A percentile compares a stretch with the other conserved stretches of the same genome.
phyloP scores from a whole-genome alignment of 208 protist species.

The Leishmania guyanensis region DNA sequence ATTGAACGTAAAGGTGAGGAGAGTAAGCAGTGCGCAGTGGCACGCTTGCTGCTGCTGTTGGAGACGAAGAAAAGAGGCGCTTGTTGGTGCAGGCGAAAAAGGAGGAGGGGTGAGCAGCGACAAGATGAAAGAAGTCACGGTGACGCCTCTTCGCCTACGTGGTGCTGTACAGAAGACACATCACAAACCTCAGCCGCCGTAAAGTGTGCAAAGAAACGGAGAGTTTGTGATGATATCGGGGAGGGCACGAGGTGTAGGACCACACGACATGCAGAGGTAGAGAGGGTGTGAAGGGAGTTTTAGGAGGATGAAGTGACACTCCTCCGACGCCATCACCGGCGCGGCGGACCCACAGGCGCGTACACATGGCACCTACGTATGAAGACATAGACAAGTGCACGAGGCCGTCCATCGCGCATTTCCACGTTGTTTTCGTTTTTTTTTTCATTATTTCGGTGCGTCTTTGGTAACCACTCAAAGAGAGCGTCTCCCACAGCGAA shows the following conservation, averaged over 20 bases:
- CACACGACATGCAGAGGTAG: neutral
- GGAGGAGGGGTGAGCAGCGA: neutral
- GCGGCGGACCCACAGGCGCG: neutral
- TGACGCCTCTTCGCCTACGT: neutral
- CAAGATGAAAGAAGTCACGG: neutral
- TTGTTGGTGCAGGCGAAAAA: neutral
- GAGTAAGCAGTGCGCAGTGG: neutral
- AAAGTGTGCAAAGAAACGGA: neutral
- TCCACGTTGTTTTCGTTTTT: neutral
- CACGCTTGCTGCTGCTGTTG: neutral
- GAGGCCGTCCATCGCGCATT: neutral
- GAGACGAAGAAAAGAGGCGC: neutral
- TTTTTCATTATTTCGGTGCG: neutral
- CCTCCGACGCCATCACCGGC: neutral
- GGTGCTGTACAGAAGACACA: neutral
- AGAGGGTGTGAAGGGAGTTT: neutral
- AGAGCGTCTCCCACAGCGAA: neutral
- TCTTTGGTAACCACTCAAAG: neutral
- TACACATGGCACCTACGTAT: neutral
- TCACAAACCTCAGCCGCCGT: neutral
- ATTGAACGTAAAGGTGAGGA: conserved; percentile 1
- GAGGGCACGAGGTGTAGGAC: neutral
- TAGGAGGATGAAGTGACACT: neutral
- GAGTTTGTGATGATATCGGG: neutral
- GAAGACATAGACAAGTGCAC: neutral